These are phyloP conservation scores for Fagopyrum homotropicum DNA, from an alignment of 148 eudicot genomes.

Conservation along the genomic window DNA sequence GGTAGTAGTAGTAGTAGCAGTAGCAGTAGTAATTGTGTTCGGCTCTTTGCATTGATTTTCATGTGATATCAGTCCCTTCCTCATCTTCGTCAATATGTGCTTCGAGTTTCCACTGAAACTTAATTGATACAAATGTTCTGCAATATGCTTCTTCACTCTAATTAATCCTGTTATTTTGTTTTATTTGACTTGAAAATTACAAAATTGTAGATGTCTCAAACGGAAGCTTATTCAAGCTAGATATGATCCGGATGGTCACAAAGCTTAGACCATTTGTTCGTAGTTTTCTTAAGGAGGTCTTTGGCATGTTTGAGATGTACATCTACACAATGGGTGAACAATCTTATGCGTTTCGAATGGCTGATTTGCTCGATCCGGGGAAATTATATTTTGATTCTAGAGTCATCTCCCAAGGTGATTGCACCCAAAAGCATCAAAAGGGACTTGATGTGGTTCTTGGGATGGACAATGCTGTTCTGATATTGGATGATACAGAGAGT, in stretches of 20 bases:
- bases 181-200: not conserved
- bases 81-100: not conserved
- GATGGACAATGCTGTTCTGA: conserved; percentile 71
- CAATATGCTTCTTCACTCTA: not conserved
- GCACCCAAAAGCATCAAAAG: conserved; percentile 73
- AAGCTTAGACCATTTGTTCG: conserved; percentile 91
- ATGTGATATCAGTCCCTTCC: not conserved
- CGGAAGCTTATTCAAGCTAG: conserved; percentile 62
- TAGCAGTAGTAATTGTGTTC: not conserved
- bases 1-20: not conserved
- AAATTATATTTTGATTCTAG: conserved; percentile 45
- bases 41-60: not conserved
- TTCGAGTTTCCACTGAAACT: not conserved
- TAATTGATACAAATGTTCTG: not conserved
- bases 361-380: conserved; percentile 66
- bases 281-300: conserved; percentile 73
- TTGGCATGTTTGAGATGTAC: conserved; percentile 78
- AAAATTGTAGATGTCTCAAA: conserved; percentile 45
- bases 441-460: conserved; percentile 91
- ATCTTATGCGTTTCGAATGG: conserved; percentile 79
- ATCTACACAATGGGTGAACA: conserved; percentile 97
- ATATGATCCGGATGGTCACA: conserved; percentile 76
- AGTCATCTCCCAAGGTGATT: conserved; percentile 79
- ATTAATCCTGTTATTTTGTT: not conserved
- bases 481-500: conserved; percentile 88